phyloP scores from a whole-genome alignment of 1,139 yeast genomes.

The Yamadazyma aaseri region DNA sequence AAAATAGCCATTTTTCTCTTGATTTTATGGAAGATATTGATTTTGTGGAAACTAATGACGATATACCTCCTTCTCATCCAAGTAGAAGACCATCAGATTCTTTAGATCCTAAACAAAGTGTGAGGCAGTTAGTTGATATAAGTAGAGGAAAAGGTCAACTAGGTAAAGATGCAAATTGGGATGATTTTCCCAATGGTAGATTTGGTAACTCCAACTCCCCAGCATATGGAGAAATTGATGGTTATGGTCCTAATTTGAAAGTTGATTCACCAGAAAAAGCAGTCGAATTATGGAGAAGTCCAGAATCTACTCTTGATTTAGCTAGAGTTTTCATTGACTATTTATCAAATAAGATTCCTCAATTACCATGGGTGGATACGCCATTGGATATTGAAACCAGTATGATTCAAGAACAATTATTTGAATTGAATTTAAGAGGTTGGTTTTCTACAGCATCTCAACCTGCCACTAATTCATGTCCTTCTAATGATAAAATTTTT shows the following conservation, averaged over 20 bases:
- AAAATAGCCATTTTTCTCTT: slow-evolving; percentile 45
- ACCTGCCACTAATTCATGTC: slow-evolving; percentile 82
- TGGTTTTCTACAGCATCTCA: slow-evolving; percentile 92
- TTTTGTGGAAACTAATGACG: slow-evolving; percentile 24
- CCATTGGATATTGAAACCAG: slow-evolving; percentile 88
- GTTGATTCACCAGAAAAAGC: slow-evolving; percentile 68
- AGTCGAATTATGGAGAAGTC: slow-evolving; percentile 78
- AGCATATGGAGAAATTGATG: slow-evolving; percentile 96
- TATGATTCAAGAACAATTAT: slow-evolving; percentile 84
- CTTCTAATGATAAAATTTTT: slow-evolving; percentile 78
- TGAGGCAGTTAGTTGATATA: slow-evolving; percentile 66
- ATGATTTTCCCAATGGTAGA: slow-evolving; percentile 96
- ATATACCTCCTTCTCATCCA: slow-evolving; percentile 7
- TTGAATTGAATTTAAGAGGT: slow-evolving; percentile 71
- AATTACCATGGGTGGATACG: slow-evolving; percentile 89
- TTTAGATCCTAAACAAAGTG: slow-evolving; percentile 32
- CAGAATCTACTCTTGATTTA: slow-evolving; percentile 62
- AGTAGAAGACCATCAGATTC: slow-evolving; percentile 47
- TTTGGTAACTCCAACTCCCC: slow-evolving; percentile 98
- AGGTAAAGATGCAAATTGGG: slow-evolving; percentile 97
- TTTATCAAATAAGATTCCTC: slow-evolving; percentile 70
- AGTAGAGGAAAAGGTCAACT: slow-evolving; percentile 82
- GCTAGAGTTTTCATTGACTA: slow-evolving; percentile 69
- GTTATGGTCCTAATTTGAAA: slow-evolving; percentile 90
- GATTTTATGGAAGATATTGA: slow-evolving; percentile 20